A percentile compares a stretch with the other conserved stretches of the same genome.
Conservation (phyloP, 2,329 filamentous ascomycete genomes). For the Plenodomus lindquistii region DNA sequence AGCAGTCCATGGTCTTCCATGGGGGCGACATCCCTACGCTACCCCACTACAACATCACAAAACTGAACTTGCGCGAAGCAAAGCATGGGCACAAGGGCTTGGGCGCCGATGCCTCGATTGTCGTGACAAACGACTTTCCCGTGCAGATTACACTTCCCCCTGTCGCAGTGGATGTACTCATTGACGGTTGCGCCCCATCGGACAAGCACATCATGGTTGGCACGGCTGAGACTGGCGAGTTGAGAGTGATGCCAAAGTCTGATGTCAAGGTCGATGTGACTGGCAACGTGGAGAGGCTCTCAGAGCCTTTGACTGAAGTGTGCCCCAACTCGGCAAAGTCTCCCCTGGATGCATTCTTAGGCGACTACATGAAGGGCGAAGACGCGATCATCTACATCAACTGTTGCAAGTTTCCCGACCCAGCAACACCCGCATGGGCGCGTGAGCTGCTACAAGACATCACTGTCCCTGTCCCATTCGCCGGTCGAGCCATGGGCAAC, state of each 20-base stretch:
- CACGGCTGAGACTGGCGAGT: slow-evolving; percentile 68
- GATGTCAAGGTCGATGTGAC: slow-evolving; percentile 71
- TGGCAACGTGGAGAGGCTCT: slow-evolving; percentile 73
- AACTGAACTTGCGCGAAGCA: slow-evolving; percentile 77
- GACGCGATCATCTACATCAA: slow-evolving; percentile 81
- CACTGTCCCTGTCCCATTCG: slow-evolving; percentile 81
- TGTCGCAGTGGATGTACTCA: slow-evolving; percentile 81
- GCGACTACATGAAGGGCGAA: slow-evolving; percentile 78
- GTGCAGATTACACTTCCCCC: slow-evolving; percentile 76
- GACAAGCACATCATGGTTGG: slow-evolving; percentile 79
- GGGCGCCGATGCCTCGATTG: slow-evolving; percentile 76
- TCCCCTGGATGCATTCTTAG: slow-evolving; percentile 80
- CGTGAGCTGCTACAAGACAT: slow-evolving; percentile 78
- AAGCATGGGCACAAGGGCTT: slow-evolving; percentile 64
- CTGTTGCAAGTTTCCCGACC: slow-evolving; percentile 69
- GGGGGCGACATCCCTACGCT: slow-evolving; percentile 72
- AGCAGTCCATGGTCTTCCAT: slow-evolving; percentile 77
- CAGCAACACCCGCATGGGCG: slow-evolving; percentile 79
- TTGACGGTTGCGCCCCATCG: slow-evolving; percentile 75
- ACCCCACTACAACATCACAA: slow-evolving; percentile 80
- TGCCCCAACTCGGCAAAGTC: slow-evolving; percentile 81
- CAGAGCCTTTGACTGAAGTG: slow-evolving; percentile 69
- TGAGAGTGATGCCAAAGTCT: slow-evolving; percentile 69
- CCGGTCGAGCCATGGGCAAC: slow-evolving; percentile 77
- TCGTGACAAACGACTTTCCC: slow-evolving; percentile 76